Conservation (phyloP, 108 stramenopile species). For the Cyclotella kingstonii region DNA sequence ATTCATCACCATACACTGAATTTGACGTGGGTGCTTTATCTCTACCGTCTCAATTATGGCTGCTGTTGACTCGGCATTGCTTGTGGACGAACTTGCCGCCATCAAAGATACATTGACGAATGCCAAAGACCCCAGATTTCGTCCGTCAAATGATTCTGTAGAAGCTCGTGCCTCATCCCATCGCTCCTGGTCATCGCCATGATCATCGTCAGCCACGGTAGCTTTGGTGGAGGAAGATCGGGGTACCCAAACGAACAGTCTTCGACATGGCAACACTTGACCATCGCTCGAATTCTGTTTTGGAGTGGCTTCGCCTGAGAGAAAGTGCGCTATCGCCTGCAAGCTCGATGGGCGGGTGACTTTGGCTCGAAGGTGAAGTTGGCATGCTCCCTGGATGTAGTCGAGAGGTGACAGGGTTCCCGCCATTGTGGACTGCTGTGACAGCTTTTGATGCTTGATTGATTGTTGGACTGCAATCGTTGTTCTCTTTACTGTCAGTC, state of each 20-base stretch:
- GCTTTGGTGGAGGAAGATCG: background rate
- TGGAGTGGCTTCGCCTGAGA: constrained; percentile 1
- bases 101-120: constrained; percentile 16
- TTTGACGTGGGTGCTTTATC: constrained; percentile 11
- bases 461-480: too few relatives aligned
- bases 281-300: background rate
- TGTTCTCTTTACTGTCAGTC: too few relatives aligned
- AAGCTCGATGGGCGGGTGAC: constrained; percentile 13
- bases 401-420: constrained; percentile 15
- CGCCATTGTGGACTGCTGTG: background rate
- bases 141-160: constrained; percentile 30
- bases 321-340: constrained; percentile 17
- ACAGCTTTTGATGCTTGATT: background rate
- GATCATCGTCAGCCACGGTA: constrained; percentile 6
- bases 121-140: constrained; percentile 35
- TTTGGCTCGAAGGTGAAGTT: constrained; percentile 32
- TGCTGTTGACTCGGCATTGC: constrained; percentile 2
- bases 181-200: constrained; percentile 4
- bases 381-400: constrained; percentile 34
- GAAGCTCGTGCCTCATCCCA: constrained; percentile 41
- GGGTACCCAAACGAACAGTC: constrained; percentile 34
- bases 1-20: constrained; percentile 49
- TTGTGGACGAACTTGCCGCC: constrained; percentile 1
- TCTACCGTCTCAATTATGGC: background rate
- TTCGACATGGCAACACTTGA: background rate